Evolutionary conservation across 2,329 filamentous ascomycete species (phyloP).

Genomic region (Gliomastix tumulicola): DNA sequence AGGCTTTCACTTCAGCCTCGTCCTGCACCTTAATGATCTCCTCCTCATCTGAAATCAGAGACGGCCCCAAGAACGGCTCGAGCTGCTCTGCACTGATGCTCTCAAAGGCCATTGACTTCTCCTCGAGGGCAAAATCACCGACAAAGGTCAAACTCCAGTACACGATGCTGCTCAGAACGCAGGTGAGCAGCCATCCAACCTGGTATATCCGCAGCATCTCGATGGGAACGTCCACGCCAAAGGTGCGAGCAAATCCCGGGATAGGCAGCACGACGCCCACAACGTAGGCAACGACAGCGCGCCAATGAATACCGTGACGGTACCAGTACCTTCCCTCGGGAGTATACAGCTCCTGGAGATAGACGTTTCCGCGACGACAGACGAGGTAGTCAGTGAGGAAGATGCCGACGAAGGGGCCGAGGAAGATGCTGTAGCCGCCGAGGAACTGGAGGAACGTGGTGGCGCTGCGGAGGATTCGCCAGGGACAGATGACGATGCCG

Average conservation of each 20-base stretch:
- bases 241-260: neutral
- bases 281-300: neutral
- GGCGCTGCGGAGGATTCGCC: slow-evolving; percentile 15
- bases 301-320: neutral
- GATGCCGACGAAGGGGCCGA: slow-evolving; percentile 14
- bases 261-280: neutral
- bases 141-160: too few species aligned
- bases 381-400: slow-evolving; percentile 14
- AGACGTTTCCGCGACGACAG: neutral
- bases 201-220: too few species aligned
- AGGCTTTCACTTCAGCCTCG: too few species aligned
- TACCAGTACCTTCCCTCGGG: neutral
- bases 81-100: too few species aligned
- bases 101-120: too few species aligned
- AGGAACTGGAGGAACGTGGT: slow-evolving; percentile 13
- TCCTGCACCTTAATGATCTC: too few species aligned
- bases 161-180: slow-evolving; percentile 8
- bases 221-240: too few species aligned
- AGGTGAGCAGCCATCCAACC: slow-evolving; percentile 15
- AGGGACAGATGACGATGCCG: slow-evolving; percentile 15
- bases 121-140: too few species aligned
- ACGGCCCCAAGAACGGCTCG: too few species aligned
- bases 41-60: too few species aligned
- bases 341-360: neutral
- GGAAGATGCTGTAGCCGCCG: slow-evolving; percentile 14